Base-by-base conservation (phyloP, 805 yeast species). In the Cyberlindnera petersonii region DNA sequence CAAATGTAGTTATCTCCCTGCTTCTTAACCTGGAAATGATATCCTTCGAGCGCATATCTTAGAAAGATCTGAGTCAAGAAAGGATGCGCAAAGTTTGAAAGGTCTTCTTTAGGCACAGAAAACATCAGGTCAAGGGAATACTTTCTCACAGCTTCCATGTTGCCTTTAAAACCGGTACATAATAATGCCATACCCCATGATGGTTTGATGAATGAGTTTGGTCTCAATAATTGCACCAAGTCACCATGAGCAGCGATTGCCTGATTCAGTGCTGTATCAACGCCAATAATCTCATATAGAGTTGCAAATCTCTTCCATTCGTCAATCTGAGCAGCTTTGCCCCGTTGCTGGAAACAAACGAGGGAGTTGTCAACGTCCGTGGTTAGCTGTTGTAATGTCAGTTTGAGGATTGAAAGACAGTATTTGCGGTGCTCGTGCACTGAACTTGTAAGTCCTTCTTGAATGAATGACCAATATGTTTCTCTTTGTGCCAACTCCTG, bases 181-280 rank as follows among this genome's bases (percentile, higher is more conserved):
- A 87, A 64, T n/a, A 88, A 61, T 4, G 82, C 69, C 42, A 84
- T 65, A 0, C 85, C 82, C 89, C 95, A 87, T 1, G 80, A 68
- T 1, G 80, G 69, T 24, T 80, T 79, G 36, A 87, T 71, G 18
- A 62, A 48, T 0, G 85, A 74, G 2, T 58, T 45, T 3, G 74
- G 69, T 0, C 68, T 54, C 18, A 86, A 66, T 11, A 85, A 57
- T 1, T 62, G 63, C 2, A 76, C 56, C 31, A 88, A 74, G 50
- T 86, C 95, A 7, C 63, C 62, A 1, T 72, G 60, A 0, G 93
- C 91, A 10, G 86, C 95, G 49, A 80, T 79, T 1, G 89, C 78
- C 59, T 89, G 96, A 50, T 89, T 88, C 50, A 86, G 62, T 0
- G 96, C 84, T 0, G 96, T 78, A 56, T 88, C 96, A 27, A 88